Evolutionary conservation across 495 filamentous ascomycete genomes (phyloP).

Genomic region (Xylaria intraflava): DNA sequence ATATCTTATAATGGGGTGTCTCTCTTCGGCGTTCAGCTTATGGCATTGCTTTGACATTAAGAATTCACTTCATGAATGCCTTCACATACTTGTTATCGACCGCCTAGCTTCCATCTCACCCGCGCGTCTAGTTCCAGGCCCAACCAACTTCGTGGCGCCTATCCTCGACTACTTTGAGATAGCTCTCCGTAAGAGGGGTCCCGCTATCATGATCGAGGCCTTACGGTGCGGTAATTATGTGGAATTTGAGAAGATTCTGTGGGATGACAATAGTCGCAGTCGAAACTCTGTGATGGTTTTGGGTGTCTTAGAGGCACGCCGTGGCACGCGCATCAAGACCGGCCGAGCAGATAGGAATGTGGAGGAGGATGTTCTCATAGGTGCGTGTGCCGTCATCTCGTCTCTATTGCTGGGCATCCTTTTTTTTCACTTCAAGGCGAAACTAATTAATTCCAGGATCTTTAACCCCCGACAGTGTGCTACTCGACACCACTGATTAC

Average conservation of each 20-base stretch:
- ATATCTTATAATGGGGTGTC: constrained; percentile 40
- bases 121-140: constrained; percentile 25
- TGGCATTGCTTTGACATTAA: constrained; percentile 43
- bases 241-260: constrained; percentile 34
- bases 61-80: constrained; percentile 42
- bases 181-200: constrained; percentile 29
- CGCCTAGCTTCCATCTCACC: constrained; percentile 48
- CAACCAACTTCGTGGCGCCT: constrained; percentile 16
- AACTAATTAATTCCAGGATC: constrained; percentile 8
- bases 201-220: constrained; percentile 36
- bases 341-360: constrained; percentile 32
- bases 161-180: constrained; percentile 33
- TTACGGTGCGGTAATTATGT: constrained; percentile 41
- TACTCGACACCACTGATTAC: constrained; percentile 41
- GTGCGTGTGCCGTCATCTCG: constrained; percentile 26
- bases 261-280: constrained; percentile 30
- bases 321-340: constrained; percentile 31
- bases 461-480: constrained; percentile 18
- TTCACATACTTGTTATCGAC: constrained; percentile 43
- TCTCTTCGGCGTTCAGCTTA: constrained; percentile 33
- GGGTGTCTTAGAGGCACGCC: constrained; percentile 40
- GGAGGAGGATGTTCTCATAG: constrained; percentile 29
- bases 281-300: constrained; percentile 38
- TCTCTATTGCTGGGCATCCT: not conserved
- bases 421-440: not conserved